Evolutionary conservation across 345 rosid genomes (phyloP).

Genomic region (Brassica cretica): DNA sequence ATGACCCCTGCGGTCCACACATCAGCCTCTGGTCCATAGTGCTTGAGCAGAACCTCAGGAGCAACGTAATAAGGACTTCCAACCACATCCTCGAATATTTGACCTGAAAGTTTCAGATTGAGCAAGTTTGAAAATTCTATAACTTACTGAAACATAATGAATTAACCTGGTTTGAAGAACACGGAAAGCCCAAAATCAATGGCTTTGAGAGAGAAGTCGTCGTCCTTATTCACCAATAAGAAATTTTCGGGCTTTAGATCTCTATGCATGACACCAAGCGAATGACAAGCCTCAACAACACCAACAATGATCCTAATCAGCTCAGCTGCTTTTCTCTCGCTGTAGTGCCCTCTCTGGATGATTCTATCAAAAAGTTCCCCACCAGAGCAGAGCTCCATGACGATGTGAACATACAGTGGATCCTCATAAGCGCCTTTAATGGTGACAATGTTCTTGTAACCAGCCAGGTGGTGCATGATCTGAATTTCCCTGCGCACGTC

Average conservation of each 20-base stretch:
- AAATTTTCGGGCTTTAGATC: constrained; percentile 98
- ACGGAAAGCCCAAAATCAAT: constrained; percentile 98
- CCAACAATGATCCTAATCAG: constrained; percentile 90
- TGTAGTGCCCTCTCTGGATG: constrained; percentile 96
- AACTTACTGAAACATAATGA: constrained; percentile 1
- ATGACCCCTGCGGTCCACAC: constrained; percentile 99
- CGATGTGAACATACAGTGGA: constrained; percentile 76
- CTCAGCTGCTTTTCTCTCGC: constrained; percentile 94
- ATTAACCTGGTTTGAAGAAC: constrained; percentile 89
- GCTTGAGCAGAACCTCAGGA: constrained; percentile 93
- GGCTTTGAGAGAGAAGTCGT: constrained; percentile 96
- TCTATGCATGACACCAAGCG: constrained; percentile 98
- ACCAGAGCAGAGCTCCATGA: constrained; percentile 96
- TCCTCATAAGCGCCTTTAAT: constrained; percentile 98
- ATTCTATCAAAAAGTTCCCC: constrained; percentile 97
- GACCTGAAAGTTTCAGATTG: constrained; percentile 52
- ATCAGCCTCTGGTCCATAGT: constrained; percentile 94
- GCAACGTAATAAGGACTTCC: constrained; percentile 98
- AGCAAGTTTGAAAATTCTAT: constrained; percentile 3
- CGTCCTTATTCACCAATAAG: constrained; percentile 93
- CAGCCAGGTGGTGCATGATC: constrained; percentile 99
- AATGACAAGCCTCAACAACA: constrained; percentile 95
- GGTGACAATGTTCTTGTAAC: constrained; percentile 88
- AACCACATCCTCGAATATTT: constrained; percentile 88
- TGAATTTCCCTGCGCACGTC: constrained; percentile 96